phyloP scores from a whole-genome alignment of 805 yeast genomes.

The Candida insectorum region DNA sequence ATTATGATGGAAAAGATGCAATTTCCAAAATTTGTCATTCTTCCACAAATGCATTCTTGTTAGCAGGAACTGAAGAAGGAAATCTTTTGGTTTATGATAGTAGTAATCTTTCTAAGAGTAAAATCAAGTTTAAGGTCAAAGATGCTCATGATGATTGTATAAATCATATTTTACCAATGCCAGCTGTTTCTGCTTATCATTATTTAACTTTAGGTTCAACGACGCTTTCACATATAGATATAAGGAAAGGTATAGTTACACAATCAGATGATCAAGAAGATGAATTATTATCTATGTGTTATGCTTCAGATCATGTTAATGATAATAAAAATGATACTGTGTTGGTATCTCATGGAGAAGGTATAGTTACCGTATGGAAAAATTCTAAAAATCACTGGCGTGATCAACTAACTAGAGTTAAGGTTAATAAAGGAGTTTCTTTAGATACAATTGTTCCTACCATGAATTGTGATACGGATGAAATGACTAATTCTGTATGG shows the following conservation, averaged over 20 bases:
- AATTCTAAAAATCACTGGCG: constrained; percentile 60
- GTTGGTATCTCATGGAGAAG: constrained; percentile 88
- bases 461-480: constrained; percentile 50
- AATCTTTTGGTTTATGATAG: constrained; percentile 62
- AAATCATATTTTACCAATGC: constrained; percentile 68
- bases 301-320: constrained; percentile 49
- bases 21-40: constrained; percentile 45
- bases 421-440: constrained; percentile 64
- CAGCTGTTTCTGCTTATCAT: constrained; percentile 71
- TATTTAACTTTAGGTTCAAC: constrained; percentile 81
- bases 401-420: constrained; percentile 79
- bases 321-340: constrained; percentile 56
- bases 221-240: constrained; percentile 73
- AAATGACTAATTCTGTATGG: constrained; percentile 53
- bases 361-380: constrained; percentile 84
- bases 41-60: constrained; percentile 45
- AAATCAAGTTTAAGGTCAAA: constrained; percentile 43
- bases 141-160: constrained; percentile 75
- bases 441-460: constrained; percentile 67
- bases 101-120: constrained; percentile 39
- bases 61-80: constrained; percentile 71
- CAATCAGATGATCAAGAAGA: constrained; percentile 90
- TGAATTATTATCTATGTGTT: constrained; percentile 75
- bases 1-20: constrained; percentile 25
- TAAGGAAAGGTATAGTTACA: constrained; percentile 63